A percentile compares a stretch with the other conserved stretches of the same genome.
Conservation (phyloP, 2,329 filamentous ascomycete genomes). For the Arachnopeziza araneosa region DNA sequence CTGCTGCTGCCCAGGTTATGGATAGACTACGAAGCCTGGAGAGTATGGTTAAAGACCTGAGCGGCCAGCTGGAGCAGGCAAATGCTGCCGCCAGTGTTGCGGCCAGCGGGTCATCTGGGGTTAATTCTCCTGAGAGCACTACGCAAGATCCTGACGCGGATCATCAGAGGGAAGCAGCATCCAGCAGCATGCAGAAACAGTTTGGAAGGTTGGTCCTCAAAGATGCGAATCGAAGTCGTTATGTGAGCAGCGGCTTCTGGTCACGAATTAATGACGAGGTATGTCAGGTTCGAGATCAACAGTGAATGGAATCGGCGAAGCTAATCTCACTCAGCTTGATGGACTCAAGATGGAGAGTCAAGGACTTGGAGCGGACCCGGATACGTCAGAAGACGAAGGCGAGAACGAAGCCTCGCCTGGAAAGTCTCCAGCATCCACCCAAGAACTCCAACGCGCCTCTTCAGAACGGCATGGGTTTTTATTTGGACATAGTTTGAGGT, state of each 20-base stretch:
- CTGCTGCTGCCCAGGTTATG: conserved; percentile 35
- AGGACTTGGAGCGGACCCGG: conserved; percentile 21
- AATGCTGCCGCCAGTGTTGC: conserved; percentile 27
- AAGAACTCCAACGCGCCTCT: conserved; percentile 38
- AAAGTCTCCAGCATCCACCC: conserved; percentile 25
- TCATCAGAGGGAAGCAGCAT: conserved; percentile 3
- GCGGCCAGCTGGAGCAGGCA: conserved; percentile 40
- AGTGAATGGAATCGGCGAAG: neutral
- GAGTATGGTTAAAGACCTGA: conserved; percentile 45
- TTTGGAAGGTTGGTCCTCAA: conserved; percentile 45
- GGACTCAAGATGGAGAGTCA: conserved; percentile 25
- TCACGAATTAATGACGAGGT: conserved; percentile 50
- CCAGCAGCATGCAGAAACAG: conserved; percentile 27
- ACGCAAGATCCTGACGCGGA: conserved; percentile 20
- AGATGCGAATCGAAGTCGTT: conserved; percentile 35
- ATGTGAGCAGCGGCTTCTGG: conserved; percentile 50
- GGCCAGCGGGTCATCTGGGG: conserved; percentile 9
- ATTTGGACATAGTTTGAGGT: conserved; percentile 40
- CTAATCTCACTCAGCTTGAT: conserved; percentile 35
- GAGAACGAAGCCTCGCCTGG: conserved; percentile 29
- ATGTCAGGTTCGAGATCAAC: neutral
- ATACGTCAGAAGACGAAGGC: conserved; percentile 32
- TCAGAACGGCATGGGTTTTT: conserved; percentile 46
- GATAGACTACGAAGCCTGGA: conserved; percentile 46
- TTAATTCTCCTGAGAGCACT: conserved; percentile 29